A percentile compares a stretch with the other conserved stretches of the same genome.
These are phyloP conservation scores for Phytophthora sp. DNA, from an alignment of 352 stramenopile genomes.

Conservation along the genomic window DNA sequence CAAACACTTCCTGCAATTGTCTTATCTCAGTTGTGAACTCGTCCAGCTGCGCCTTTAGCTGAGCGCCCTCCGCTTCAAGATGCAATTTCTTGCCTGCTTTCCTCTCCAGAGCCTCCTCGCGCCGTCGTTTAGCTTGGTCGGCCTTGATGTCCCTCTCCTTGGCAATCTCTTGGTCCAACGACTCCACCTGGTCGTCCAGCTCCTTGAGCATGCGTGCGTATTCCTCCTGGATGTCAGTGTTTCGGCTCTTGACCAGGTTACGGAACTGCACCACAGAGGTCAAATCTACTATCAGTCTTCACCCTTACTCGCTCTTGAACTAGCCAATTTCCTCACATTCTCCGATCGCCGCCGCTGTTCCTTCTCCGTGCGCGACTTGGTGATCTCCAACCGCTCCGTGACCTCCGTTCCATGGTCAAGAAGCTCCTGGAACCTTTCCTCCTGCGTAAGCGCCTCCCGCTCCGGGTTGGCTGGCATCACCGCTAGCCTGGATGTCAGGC, in stretches of 20 bases:
- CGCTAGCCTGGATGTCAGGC: slow-evolving; percentile 65
- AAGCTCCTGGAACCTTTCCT: slow-evolving; percentile 65
- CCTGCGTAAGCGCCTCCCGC: slow-evolving; percentile 35
- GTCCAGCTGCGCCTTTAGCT: slow-evolving; percentile 50
- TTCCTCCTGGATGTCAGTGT: slow-evolving; percentile 77
- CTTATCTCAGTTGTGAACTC: slow-evolving; percentile 53
- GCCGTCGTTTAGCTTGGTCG: slow-evolving; percentile 39
- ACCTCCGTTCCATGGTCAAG: slow-evolving; percentile 61
- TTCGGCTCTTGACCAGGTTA: slow-evolving; percentile 69
- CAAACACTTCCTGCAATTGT: slow-evolving; percentile 61
- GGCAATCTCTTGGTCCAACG: slow-evolving; percentile 58
- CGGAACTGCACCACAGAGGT: slow-evolving; percentile 47
- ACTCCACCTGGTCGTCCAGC: slow-evolving; percentile 66
- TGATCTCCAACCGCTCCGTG: slow-evolving; percentile 70
- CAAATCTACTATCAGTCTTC: neutral
- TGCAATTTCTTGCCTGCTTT: slow-evolving; percentile 44
- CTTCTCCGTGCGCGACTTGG: slow-evolving; percentile 69
- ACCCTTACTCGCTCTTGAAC: neutral
- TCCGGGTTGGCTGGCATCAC: slow-evolving; percentile 51
- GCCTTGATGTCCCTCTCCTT: slow-evolving; percentile 37
- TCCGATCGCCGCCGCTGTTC: slow-evolving; percentile 66
- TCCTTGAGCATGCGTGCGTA: slow-evolving; percentile 79
- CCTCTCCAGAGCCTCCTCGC: slow-evolving; percentile 32
- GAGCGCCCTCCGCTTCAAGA: slow-evolving; percentile 39
- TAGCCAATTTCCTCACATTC: slow-evolving; percentile 14